A percentile compares a stretch with the other conserved stretches of the same genome.
These are phyloP conservation scores for Lecanoromycetidae sp. DNA, from an alignment of 2,329 filamentous ascomycete species.

Conservation along the genomic window DNA sequence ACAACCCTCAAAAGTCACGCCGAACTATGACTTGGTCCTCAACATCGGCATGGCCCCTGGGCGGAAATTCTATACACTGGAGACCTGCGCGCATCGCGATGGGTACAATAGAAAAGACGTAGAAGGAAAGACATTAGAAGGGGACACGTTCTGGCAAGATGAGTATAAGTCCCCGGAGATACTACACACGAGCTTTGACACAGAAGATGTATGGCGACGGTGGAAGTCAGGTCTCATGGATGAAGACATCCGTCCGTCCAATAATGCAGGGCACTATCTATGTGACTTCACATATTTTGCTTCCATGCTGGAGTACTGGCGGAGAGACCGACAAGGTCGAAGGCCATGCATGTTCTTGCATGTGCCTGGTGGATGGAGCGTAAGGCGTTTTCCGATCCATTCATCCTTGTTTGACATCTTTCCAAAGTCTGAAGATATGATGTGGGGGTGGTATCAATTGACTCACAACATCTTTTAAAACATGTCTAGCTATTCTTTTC, in stretches of 20 bases:
- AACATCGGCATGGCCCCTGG: constrained; percentile 70
- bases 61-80: constrained; percentile 55
- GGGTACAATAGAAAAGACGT: constrained; percentile 59
- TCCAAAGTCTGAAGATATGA: no score
- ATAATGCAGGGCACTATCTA: constrained; percentile 59
- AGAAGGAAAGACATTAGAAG: constrained; percentile 28
- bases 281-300: constrained; percentile 72
- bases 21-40: constrained; percentile 50
- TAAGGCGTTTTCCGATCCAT: no score
- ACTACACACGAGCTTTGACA: constrained; percentile 45
- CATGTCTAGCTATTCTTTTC: no score
- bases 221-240: constrained; percentile 42
- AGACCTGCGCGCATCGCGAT: constrained; percentile 57
- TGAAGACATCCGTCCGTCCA: constrained; percentile 44
- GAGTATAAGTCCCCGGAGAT: constrained; percentile 34
- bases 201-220: constrained; percentile 43
- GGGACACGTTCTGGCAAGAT: constrained; percentile 42
- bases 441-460: no score
- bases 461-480: no score
- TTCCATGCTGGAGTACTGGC: constrained; percentile 48
- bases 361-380: constrained; percentile 51
- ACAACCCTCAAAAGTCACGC: constrained; percentile 7
- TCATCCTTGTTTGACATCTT: no score
- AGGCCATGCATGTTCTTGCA: constrained; percentile 55
- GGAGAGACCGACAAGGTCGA: constrained; percentile 31